A percentile compares a stretch with the other conserved stretches of the same genome.
These are phyloP conservation scores for Clitocybe nebularis DNA, from an alignment of 1,284 basidiomycete genomes.

Conservation along the genomic window DNA sequence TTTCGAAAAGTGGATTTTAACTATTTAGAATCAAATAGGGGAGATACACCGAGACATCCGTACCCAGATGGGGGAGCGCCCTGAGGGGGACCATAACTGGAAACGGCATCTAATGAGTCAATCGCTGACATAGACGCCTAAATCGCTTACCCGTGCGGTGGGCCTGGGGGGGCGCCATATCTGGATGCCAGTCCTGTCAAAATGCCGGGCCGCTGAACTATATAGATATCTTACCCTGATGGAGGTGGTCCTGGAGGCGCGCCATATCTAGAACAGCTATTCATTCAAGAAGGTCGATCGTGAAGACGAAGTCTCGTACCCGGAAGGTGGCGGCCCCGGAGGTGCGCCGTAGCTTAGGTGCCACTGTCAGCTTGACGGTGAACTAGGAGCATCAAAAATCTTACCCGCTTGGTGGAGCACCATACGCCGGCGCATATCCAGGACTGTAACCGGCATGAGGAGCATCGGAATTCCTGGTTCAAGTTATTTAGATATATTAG, in stretches of 20 bases:
- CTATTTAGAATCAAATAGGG: neutral
- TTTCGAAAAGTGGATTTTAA: neutral
- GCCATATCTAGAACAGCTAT: conserved; percentile 12
- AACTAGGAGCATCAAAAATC: conserved; percentile 13
- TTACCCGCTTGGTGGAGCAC: conserved; percentile 16
- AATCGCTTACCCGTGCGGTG: conserved; percentile 9
- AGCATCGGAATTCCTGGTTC: conserved; percentile 10
- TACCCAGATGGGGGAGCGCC: conserved; percentile 24
- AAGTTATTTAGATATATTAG: neutral
- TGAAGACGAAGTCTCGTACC: conserved; percentile 9
- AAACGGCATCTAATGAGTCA: neutral
- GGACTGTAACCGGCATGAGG: conserved; percentile 25
- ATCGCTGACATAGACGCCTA: too few relatives aligned
- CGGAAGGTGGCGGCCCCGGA: conserved; percentile 15
- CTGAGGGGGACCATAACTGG: conserved; percentile 28
- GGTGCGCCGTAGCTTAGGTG: conserved; percentile 18
- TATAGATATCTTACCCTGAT: conserved; percentile 13
- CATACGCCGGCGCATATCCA: conserved; percentile 32
- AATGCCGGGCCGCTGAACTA: too few relatives aligned
- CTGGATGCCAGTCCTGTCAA: conserved; percentile 9
- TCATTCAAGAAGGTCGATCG: neutral
- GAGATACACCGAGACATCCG: neutral
- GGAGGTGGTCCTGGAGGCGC: conserved; percentile 17
- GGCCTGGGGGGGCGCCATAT: conserved; percentile 9
- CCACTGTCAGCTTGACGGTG: conserved; percentile 4